Percentiles rank a stretch among this genome's conserved stretches.
Evolutionary conservation across 805 yeast species (phyloP).

Genomic region (Yamadazyma sp.): DNA sequence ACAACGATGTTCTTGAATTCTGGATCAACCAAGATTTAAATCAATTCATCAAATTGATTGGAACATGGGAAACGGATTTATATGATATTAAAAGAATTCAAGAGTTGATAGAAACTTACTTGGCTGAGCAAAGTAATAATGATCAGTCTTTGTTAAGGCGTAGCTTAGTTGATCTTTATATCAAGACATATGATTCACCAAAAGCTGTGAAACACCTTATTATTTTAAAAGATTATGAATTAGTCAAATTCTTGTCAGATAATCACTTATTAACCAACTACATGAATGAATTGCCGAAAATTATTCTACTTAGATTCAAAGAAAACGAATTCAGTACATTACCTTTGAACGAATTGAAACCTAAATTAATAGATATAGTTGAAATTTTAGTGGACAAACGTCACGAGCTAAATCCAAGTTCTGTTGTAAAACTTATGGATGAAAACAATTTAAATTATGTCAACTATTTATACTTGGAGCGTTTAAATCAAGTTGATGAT

Average conservation of each 20-base stretch:
- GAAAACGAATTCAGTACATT: constrained; percentile 34
- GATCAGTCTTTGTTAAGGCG: constrained; percentile 30
- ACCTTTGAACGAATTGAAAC: constrained; percentile 40
- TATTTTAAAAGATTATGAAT: constrained; percentile 48
- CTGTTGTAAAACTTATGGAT: constrained; percentile 48
- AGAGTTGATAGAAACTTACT: constrained; percentile 42
- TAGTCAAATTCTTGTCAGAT: constrained; percentile 55
- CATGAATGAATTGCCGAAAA: constrained; percentile 47
- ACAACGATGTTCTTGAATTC: constrained; percentile 45
- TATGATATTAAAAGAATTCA: constrained; percentile 48
- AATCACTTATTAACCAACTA: constrained; percentile 61
- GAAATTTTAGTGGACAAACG: constrained; percentile 58
- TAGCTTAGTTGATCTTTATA: constrained; percentile 50
- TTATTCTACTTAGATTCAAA: constrained; percentile 42
- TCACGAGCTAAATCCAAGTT: constrained; percentile 58
- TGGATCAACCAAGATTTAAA: constrained; percentile 33
- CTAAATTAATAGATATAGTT: constrained; percentile 43
- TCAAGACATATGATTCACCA: constrained; percentile 54
- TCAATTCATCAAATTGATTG: constrained; percentile 41
- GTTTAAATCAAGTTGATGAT: constrained; percentile 55
- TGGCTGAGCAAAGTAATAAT: constrained; percentile 27
- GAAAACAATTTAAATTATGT: constrained; percentile 44
- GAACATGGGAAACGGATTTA: constrained; percentile 55
- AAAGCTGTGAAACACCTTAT: constrained; percentile 67
- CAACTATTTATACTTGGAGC: constrained; percentile 63